phyloP scores from a whole-genome alignment of 805 yeast genomes.

The Wickerhamomyces strasburgensis region DNA sequence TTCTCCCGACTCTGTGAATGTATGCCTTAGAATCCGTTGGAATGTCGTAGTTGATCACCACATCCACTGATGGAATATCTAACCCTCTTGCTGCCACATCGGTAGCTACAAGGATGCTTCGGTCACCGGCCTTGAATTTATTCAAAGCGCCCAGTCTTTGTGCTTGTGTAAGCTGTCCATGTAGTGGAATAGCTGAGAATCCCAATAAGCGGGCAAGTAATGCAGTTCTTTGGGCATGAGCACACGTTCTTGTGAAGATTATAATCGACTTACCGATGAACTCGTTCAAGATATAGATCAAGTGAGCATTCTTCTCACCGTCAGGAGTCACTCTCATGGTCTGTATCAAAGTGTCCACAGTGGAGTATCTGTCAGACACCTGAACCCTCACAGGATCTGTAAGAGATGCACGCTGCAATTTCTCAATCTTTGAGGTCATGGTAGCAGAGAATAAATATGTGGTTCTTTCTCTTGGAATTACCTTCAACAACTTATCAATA shows the following conservation, averaged over 20 bases:
- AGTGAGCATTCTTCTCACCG: conserved; percentile 84
- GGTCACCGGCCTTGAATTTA: conserved; percentile 68
- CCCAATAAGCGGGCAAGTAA: conserved; percentile 75
- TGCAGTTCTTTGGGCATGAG: conserved; percentile 89
- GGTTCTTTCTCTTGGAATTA: conserved; percentile 80
- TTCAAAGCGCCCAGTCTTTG: conserved; percentile 80
- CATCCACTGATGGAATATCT: conserved; percentile 76
- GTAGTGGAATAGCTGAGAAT: conserved; percentile 86
- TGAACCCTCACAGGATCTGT: conserved; percentile 86
- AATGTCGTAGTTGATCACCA: conserved; percentile 72
- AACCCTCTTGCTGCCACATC: conserved; percentile 89
- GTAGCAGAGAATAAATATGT: conserved; percentile 94
- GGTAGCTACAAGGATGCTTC: conserved; percentile 70
- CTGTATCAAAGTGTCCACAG: conserved; percentile 91
- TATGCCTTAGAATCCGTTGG: conserved; percentile 84
- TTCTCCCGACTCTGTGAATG: conserved; percentile 89
- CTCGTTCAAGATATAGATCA: conserved; percentile 80
- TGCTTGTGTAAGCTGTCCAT: conserved; percentile 85
- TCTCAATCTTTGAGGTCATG: conserved; percentile 91
- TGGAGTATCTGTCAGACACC: conserved; percentile 81
- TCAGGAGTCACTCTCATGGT: conserved; percentile 87
- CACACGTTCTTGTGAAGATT: conserved; percentile 90
- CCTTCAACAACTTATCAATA: conserved; percentile 74
- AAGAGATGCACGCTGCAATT: conserved; percentile 88
- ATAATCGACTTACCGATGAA: conserved; percentile 79